A percentile compares a stretch with the other conserved stretches of the same genome.
Conservation (phyloP, 1,284 basidiomycete genomes). For the Tilletia setariae region DNA sequence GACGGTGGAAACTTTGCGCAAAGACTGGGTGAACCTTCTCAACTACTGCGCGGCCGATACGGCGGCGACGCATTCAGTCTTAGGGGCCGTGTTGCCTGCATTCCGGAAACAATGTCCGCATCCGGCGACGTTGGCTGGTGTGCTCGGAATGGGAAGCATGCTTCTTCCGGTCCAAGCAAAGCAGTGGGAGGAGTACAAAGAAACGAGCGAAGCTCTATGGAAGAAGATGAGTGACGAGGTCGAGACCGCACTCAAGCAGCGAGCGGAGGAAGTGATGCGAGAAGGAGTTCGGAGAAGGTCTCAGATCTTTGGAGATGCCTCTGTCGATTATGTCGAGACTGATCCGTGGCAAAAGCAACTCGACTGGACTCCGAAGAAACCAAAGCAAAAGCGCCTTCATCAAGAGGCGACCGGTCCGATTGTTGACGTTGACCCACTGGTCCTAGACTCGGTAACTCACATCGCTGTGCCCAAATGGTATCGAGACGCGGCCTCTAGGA, state of each 20-base stretch:
- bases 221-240: slow-evolving; percentile 72
- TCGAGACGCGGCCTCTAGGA: slow-evolving; percentile 16
- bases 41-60: slow-evolving; percentile 86
- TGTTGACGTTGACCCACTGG: neutral
- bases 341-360: slow-evolving; percentile 87
- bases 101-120: slow-evolving; percentile 83
- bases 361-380: slow-evolving; percentile 89
- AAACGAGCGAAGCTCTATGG: slow-evolving; percentile 74
- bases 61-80: slow-evolving; percentile 77
- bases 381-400: slow-evolving; percentile 58
- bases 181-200: slow-evolving; percentile 78
- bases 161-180: slow-evolving; percentile 81
- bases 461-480: slow-evolving; percentile 21
- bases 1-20: slow-evolving; percentile 66
- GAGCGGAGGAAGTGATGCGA: slow-evolving; percentile 16
- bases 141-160: slow-evolving; percentile 85
- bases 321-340: slow-evolving; percentile 56
- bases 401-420: neutral
- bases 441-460: neutral
- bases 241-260: slow-evolving; percentile 56
- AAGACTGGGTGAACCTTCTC: slow-evolving; percentile 71
- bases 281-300: slow-evolving; percentile 28
- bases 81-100: slow-evolving; percentile 72
- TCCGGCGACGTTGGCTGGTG: slow-evolving; percentile 87
- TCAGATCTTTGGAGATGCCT: slow-evolving; percentile 46